Percentiles rank a stretch among this genome's conserved stretches.
Conservation (phyloP, 495 filamentous ascomycete genomes). For the Friedmanniomyces simplex region DNA sequence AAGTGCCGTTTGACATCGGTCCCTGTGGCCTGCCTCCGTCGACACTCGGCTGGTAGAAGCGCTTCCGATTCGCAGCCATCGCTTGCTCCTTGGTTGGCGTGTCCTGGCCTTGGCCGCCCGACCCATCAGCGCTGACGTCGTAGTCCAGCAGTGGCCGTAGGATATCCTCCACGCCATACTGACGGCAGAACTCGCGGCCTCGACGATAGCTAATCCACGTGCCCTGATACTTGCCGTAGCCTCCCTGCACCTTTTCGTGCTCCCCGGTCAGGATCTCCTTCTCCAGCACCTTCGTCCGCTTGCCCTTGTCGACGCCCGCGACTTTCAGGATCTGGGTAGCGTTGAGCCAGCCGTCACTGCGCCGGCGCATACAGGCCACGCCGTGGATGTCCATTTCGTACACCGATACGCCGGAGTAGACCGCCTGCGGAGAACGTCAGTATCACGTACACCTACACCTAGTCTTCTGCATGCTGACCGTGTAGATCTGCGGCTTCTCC, state of each 20-base stretch:
- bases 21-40: conserved; percentile 48
- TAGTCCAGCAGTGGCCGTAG: conserved; percentile 78
- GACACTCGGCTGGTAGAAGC: conserved; percentile 67
- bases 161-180: conserved; percentile 87
- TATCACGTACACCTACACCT: not conserved
- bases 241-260: conserved; percentile 97
- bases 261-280: conserved; percentile 93
- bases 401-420: conserved; percentile 88
- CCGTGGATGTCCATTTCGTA: conserved; percentile 96
- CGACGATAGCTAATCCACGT: conserved; percentile 93
- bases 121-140: conserved; percentile 71
- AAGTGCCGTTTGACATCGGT: conserved; percentile 61
- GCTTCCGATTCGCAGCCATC: conserved; percentile 92
- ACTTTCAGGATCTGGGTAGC: conserved; percentile 94
- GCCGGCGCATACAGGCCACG: conserved; percentile 86
- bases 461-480: conserved; percentile 7
- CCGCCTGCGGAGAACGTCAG: conserved; percentile 46
- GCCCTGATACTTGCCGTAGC: conserved; percentile 97
- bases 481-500: conserved; percentile 25
- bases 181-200: conserved; percentile 81
- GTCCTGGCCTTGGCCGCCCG: conserved; percentile 48
- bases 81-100: conserved; percentile 99
- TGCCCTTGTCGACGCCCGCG: conserved; percentile 90
- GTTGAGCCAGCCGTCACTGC: conserved; percentile 85
- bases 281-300: conserved; percentile 91